phyloP scores from a whole-genome alignment of 768 basidiomycete species.

The Naganishia randhawae region DNA sequence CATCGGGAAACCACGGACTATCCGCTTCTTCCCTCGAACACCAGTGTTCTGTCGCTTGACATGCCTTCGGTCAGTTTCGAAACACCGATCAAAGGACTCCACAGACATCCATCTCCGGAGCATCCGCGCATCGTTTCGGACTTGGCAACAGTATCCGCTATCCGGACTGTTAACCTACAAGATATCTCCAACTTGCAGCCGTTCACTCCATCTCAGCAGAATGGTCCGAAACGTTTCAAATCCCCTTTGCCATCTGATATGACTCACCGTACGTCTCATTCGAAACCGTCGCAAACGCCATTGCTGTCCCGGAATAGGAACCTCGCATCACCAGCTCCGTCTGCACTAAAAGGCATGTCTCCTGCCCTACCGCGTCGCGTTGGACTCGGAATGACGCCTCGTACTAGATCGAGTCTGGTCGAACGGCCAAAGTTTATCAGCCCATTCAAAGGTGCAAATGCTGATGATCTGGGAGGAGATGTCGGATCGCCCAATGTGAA shows the following conservation, averaged over 20 bases:
- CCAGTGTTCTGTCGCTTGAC: neutral
- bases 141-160: neutral
- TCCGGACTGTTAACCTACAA: neutral
- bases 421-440: conserved; percentile 36
- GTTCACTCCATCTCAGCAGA: conserved; percentile 26
- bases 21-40: conserved; percentile 6
- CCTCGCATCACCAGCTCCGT: conserved; percentile 31
- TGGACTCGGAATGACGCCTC: conserved; percentile 42
- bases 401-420: conserved; percentile 19
- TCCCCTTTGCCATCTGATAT: conserved; percentile 2
- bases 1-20: neutral
- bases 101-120: too few relatives aligned
- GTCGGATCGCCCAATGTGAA: neutral
- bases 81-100: neutral
- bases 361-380: conserved; percentile 35
- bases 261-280: conserved; percentile 13
- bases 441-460: conserved; percentile 39
- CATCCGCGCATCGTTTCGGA: neutral
- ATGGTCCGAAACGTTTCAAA: conserved; percentile 30
- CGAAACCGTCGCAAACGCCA: conserved; percentile 11
- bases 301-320: conserved; percentile 25
- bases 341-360: neutral
- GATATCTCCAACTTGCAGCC: conserved; percentile 25
- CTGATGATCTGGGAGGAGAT: neutral
- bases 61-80: neutral